phyloP scores from a whole-genome alignment of 192 early-diverging fungal species.

The Phlyctochytrium arcticum region DNA sequence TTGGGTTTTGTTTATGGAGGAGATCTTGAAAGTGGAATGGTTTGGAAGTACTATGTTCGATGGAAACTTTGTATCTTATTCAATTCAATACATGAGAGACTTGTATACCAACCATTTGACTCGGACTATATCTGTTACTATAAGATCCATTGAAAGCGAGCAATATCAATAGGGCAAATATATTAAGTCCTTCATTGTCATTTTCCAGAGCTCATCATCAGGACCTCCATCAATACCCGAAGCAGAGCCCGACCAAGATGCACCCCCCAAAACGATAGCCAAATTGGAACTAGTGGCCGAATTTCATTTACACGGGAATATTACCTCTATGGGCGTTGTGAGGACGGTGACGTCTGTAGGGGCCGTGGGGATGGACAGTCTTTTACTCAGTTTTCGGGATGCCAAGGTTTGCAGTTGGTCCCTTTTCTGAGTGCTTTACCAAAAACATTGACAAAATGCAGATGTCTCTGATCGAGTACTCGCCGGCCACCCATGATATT shows the following conservation, averaged over 20 bases:
- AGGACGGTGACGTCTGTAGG: constrained; percentile 60
- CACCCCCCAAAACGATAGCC: too few species aligned
- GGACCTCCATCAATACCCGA: too few species aligned
- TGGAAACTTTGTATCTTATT: too few species aligned
- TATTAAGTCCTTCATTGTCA: too few species aligned
- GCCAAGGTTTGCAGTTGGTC: constrained; percentile 61
- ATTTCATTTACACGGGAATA: constrained; percentile 64
- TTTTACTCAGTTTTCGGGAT: constrained; percentile 75
- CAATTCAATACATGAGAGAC: too few species aligned
- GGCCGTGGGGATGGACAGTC: constrained; percentile 61
- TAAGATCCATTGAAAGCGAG: too few species aligned
- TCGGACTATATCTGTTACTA: too few species aligned
- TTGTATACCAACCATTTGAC: too few species aligned
- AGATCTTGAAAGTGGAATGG: background rate
- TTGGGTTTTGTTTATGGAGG: background rate
- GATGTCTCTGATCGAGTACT: constrained; percentile 91
- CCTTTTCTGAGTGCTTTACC: background rate
- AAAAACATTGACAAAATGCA: constrained; percentile 32
- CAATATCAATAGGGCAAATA: too few species aligned
- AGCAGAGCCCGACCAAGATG: too few species aligned
- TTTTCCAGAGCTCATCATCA: too few species aligned
- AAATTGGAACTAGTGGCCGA: constrained; percentile 60
- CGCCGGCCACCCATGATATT: constrained; percentile 64
- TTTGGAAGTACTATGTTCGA: background rate
- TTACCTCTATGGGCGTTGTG: constrained; percentile 69